Base-by-base conservation (phyloP, 805 yeast species). In the Nakazawaea populi region DNA sequence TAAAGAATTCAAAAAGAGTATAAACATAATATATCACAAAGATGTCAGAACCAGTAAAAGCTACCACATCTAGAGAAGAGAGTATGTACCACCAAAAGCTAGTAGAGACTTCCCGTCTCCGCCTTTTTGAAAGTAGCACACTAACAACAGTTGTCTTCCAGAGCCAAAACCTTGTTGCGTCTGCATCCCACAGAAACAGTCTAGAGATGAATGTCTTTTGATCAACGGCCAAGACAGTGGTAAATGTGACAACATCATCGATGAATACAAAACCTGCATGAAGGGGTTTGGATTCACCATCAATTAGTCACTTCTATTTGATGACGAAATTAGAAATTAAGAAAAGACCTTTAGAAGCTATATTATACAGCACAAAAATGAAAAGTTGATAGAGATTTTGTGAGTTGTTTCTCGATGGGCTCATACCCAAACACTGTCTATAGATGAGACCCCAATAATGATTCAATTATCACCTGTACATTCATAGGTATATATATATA, bases 141-240 rank as follows among this genome's bases (percentile, higher is more conserved):
- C 24, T 18, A 18, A 18, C 24, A 18, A 18, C 24, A 18, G 24
- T 18, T 18, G 24, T 18, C 24, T 18, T 37, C 10, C 32, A 49
- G 52, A 89, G 64, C 96, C 96, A 56, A 92, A 91, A 71, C 97
- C 99, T 53, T 92, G 99, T 70, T 92, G 98, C 64, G 98, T 92
- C 27, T 94, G 98, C 68, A 79, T 84, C 58, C 87, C 86, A 35
- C 89, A 89, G 62, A 89, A 89, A 69, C 77, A 85, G 54, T 66
- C 71, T 28, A 79, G 98, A 63, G 99, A 92, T 62, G 91, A 90
- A 61, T 94, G 98, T 65, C 71, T 92, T 51, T 75, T 92, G 55
- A 70, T 80, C 58, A 82, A 87, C 60, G 97, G 96, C 45, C 85
- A 85, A 58, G 97, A 90, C 18, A 75, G 87, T 44, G 89, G 84